A percentile compares a stretch with the other conserved stretches of the same genome.
phyloP scores from a whole-genome alignment of 768 basidiomycete species.

The Lactifluus echinatus region DNA sequence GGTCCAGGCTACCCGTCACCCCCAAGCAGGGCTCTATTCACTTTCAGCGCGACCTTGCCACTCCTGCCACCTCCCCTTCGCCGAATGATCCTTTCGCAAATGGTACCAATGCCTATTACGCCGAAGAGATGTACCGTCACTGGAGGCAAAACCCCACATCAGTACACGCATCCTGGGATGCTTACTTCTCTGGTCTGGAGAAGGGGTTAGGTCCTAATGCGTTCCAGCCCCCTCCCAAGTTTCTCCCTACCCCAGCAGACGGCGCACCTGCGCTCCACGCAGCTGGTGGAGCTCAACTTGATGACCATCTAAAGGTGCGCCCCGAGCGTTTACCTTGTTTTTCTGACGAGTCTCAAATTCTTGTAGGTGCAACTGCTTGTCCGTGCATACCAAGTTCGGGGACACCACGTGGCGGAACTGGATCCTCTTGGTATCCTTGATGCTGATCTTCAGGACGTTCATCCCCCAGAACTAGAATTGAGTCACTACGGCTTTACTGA shows the following conservation, averaged over 20 bases:
- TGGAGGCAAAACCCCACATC: slow-evolving; percentile 86
- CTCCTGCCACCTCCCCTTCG: slow-evolving; percentile 46
- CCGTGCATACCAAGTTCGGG: slow-evolving; percentile 97
- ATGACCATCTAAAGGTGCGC: slow-evolving; percentile 88
- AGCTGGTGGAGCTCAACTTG: slow-evolving; percentile 64
- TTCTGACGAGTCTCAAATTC: background rate
- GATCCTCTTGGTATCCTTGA: slow-evolving; percentile 93
- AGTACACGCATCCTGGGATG: slow-evolving; percentile 91
- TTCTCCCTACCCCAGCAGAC: slow-evolving; percentile 62
- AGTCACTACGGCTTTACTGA: slow-evolving; percentile 94
- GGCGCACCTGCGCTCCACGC: slow-evolving; percentile 73
- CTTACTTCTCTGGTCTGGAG: slow-evolving; percentile 91
- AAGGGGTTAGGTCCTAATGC: slow-evolving; percentile 78
- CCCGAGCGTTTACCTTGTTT: background rate
- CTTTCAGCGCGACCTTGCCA: slow-evolving; percentile 36
- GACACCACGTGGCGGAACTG: slow-evolving; percentile 91
- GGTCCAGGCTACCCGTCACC: slow-evolving; percentile 21
- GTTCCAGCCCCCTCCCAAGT: slow-evolving; percentile 73
- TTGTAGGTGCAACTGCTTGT: slow-evolving; percentile 90
- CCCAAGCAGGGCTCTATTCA: slow-evolving; percentile 16
- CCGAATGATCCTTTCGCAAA: slow-evolving; percentile 85
- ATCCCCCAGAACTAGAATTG: slow-evolving; percentile 86
- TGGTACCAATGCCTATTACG: slow-evolving; percentile 92
- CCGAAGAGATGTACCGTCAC: slow-evolving; percentile 92
- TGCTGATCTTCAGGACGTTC: slow-evolving; percentile 69